These are phyloP conservation scores for Neonectria hederae DNA, from an alignment of 2,329 filamentous ascomycete species.

Conservation along the genomic window DNA sequence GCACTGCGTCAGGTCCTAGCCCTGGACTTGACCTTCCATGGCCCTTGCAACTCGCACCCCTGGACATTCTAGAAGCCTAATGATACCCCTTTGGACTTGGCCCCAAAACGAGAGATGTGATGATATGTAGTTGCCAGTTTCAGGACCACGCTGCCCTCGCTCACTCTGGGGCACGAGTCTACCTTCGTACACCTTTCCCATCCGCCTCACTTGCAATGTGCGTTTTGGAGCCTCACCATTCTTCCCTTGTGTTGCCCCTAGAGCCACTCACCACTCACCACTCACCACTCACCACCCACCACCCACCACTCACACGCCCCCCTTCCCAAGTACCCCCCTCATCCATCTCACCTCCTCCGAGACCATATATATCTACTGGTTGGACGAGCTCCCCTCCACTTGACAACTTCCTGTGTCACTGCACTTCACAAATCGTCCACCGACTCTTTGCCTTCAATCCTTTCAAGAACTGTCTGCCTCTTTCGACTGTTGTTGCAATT, in stretches of 20 bases:
- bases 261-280: background rate
- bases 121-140: slow-evolving; percentile 30
- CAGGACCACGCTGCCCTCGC: slow-evolving; percentile 33
- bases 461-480: slow-evolving; percentile 31
- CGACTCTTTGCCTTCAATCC: slow-evolving; percentile 19
- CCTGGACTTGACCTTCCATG: slow-evolving; percentile 2
- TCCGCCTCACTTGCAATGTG: slow-evolving; percentile 44
- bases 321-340: background rate
- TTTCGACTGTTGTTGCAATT: slow-evolving; percentile 28
- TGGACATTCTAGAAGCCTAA: slow-evolving; percentile 40
- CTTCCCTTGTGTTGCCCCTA: slow-evolving; percentile 7
- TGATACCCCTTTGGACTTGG: slow-evolving; percentile 32
- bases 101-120: slow-evolving; percentile 15
- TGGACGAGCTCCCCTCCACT: background rate
- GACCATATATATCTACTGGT: slow-evolving; percentile 2
- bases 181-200: slow-evolving; percentile 14
- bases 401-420: slow-evolving; percentile 11
- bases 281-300: too few species aligned
- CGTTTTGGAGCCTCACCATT: slow-evolving; percentile 42
- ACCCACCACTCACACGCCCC: background rate
- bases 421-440: slow-evolving; percentile 12
- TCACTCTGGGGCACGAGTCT: slow-evolving; percentile 33
- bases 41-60: slow-evolving; percentile 15
- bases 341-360: slow-evolving; percentile 4
- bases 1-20: slow-evolving; percentile 21